phyloP scores from a whole-genome alignment of 768 basidiomycete genomes.

The Mycena crocata region DNA sequence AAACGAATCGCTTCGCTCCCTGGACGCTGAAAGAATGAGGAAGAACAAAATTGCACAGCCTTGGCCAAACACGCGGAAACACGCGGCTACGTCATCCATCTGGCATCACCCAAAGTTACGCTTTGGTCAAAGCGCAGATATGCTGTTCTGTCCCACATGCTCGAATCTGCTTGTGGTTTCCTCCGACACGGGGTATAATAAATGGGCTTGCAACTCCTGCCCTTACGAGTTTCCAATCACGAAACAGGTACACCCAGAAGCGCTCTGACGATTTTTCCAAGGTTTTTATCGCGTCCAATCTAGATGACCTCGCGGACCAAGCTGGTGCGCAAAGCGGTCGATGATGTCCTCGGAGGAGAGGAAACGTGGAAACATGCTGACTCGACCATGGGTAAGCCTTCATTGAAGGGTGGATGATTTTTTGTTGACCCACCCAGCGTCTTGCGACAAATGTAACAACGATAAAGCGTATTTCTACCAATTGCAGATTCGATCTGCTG shows the following conservation, averaged over 20 bases:
- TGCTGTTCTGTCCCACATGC: slow-evolving; percentile 97
- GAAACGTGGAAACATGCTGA: slow-evolving; percentile 96
- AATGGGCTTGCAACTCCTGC: slow-evolving; percentile 94
- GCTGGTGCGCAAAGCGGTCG: slow-evolving; percentile 89
- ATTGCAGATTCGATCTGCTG: slow-evolving; percentile 93
- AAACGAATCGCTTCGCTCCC: slow-evolving; percentile 18
- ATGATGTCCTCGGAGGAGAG: slow-evolving; percentile 95
- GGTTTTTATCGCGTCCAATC: slow-evolving; percentile 9
- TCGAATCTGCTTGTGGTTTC: slow-evolving; percentile 88
- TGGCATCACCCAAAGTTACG: neutral
- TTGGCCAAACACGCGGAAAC: slow-evolving; percentile 8
- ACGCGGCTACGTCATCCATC: neutral
- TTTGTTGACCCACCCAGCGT: slow-evolving; percentile 48
- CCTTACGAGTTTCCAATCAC: slow-evolving; percentile 95
- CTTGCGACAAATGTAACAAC: slow-evolving; percentile 85
- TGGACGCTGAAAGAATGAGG: slow-evolving; percentile 18
- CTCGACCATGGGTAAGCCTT: slow-evolving; percentile 74
- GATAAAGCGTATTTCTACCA: slow-evolving; percentile 93
- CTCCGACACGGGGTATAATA: slow-evolving; percentile 83
- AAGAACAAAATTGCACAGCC: slow-evolving; percentile 9
- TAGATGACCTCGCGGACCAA: slow-evolving; percentile 93
- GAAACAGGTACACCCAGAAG: slow-evolving; percentile 67
- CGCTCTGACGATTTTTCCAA: neutral
- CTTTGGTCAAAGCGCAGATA: slow-evolving; percentile 43
- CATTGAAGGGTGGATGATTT: slow-evolving; percentile 4